These are phyloP conservation scores for Penicillium brevicompactum DNA, from an alignment of 2,329 filamentous ascomycete species.

Conservation along the genomic window DNA sequence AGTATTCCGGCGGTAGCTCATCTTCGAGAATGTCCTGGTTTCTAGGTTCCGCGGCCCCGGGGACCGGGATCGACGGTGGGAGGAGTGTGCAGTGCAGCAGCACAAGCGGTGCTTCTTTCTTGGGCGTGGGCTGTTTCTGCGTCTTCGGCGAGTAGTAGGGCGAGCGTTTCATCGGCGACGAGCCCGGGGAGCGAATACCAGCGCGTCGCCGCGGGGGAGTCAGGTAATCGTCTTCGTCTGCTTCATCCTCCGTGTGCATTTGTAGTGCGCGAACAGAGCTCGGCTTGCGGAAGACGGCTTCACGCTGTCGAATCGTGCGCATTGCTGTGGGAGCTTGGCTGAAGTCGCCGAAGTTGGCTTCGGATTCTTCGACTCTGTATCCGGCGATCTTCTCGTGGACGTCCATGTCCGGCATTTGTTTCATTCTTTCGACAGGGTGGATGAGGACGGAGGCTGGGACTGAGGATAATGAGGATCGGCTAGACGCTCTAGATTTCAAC, in stretches of 20 bases:
- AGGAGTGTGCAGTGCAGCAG: constrained; percentile 63
- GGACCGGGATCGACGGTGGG: constrained; percentile 54
- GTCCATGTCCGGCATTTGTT: constrained; percentile 19
- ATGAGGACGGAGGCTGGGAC: constrained; percentile 42
- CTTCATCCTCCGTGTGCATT: constrained; percentile 47
- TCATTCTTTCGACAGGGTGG: constrained; percentile 31
- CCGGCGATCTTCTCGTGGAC: constrained; percentile 25
- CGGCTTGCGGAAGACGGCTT: constrained; percentile 46
- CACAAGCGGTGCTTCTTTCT: constrained; percentile 58
- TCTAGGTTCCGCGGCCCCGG: constrained; percentile 34
- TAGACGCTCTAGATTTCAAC: constrained; percentile 35
- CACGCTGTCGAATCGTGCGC: constrained; percentile 35
- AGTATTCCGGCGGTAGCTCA: constrained; percentile 51
- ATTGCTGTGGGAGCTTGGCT: constrained; percentile 19
- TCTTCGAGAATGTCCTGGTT: constrained; percentile 51
- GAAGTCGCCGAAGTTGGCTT: constrained; percentile 27
- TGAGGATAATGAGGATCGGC: constrained; percentile 46
- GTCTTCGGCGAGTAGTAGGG: constrained; percentile 38
- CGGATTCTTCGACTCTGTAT: constrained; percentile 23
- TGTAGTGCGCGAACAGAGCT: constrained; percentile 50
- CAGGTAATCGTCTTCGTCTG: constrained; percentile 41
- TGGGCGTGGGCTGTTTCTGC: constrained; percentile 34
- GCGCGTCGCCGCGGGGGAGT: constrained; percentile 36
- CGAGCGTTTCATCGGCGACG: constrained; percentile 35
- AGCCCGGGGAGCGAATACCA: constrained; percentile 35